Base-by-base conservation (phyloP, 768 basidiomycete genomes). In the Mycena galopus region DNA sequence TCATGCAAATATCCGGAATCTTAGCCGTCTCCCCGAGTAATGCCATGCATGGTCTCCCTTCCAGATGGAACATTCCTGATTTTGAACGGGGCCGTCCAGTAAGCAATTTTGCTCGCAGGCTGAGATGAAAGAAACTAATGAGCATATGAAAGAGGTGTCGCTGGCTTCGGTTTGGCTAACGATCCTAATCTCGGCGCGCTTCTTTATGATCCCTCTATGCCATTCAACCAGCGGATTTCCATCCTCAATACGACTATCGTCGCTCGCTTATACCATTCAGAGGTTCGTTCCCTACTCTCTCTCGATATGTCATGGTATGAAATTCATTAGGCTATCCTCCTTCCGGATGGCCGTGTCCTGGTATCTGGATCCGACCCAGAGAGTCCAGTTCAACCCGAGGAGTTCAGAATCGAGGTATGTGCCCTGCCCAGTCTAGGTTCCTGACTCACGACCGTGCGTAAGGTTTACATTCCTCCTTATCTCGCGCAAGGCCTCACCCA, bases 391-490 rank as follows among this genome's bases (percentile, higher is more conserved):
- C 87, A 87, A 69, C 85, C 87, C 1, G 88, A 92, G 65, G 90
- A 93, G 76, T 87, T 91, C 73, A 85, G 92, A 17, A 84, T 91
- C 69, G 93, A 93, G 78, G 86, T 88, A 37, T 37, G 44, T 53
- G 4, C 82, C 90, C 81, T 47, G 4, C 19, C 11, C 25, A 37
- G 5, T 19, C 58, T 21, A 4, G 12, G 23, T 37, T 59, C 58
- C 4, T 19, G 25, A 23, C 57, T 59, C 17, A 35, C 39, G 8
- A 51, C 33, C 5, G 12, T 17, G 23, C 32, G 1, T 5, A 88
- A 73, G 87, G 90, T 92, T 39, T 97, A 97, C 83, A 88, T 94
- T 75, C 97, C 97, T 3, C 94, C 94, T n/a, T 98, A 97, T 80
- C 87, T 95, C 69, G 90, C 83, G 73, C 82, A 88, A 75, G 92